Evolutionary conservation across 805 yeast species (phyloP), one percentile per base, ranked within the genome.

Genomic region (Myxozyma melibiosi): DNA sequence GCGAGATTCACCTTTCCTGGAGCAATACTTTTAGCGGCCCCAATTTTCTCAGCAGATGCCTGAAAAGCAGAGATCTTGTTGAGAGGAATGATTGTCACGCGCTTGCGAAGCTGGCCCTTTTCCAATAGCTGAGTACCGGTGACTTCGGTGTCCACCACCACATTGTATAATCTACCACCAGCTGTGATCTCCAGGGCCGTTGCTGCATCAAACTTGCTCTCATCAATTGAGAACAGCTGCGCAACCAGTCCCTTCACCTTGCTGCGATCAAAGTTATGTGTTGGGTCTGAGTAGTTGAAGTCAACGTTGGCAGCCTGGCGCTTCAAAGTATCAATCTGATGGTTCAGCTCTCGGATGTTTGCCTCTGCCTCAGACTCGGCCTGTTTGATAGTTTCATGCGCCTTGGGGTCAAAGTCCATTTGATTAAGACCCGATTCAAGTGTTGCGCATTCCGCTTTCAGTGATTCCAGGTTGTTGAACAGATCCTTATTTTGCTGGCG

Each of bases 1-100:
- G 99, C 99, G n/a, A 90, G 76, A 63, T 94, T 95, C 16, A 91
- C 98, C 62, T 86, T 84, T 1, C 84, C 85, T 0, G 96, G 95
- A 34, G 94, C 88, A 6, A 87, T 58, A n/a, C 76, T 71, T 67
- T 88, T 87, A 0, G 98, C 98, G 14, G 81, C 70, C 0, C 76
- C 69, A 0, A 91, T 78, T 0, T 80, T 74, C 30, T 78, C 77
- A 1, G 77, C 71, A 18, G 83, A 78, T 3, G 90, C 68, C 0
- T 77, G 75, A 66, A 82, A 76, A 0, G 96, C 79, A 1, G 84
- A 72, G 53, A 95, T 89, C 68, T 90, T 90, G 70, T 90, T 95
- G 57, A 94, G 76, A 0, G 99, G 99, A 64, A 94, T 87, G 48
- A 94, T 86, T 0, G 97, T 94, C 5, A 90, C 92, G 59, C 98